phyloP scores from a whole-genome alignment of 495 filamentous ascomycete species.

The Collariella sp. region DNA sequence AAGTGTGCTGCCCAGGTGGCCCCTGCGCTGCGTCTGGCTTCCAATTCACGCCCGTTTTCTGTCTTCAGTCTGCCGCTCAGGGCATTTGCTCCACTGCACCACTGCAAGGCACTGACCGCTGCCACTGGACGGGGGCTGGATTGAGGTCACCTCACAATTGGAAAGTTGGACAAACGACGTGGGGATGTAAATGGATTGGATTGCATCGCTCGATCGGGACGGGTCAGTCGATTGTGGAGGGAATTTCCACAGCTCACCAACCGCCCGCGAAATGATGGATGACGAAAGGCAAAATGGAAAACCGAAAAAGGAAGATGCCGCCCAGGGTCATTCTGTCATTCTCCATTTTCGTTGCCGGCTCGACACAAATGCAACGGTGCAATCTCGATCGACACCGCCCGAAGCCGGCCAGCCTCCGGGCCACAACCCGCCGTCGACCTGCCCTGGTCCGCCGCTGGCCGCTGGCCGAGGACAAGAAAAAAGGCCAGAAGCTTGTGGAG shows the following conservation, averaged over 20 bases:
- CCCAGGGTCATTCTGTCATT: neutral
- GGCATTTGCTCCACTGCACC: conserved; percentile 5
- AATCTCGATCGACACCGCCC: conserved; percentile 16
- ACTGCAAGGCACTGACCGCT: neutral
- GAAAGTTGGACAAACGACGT: too few relatives aligned
- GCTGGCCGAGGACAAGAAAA: neutral
- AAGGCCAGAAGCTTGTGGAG: conserved; percentile 7
- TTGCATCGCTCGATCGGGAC: too few relatives aligned
- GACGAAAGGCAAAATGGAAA: neutral
- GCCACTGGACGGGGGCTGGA: too few relatives aligned
- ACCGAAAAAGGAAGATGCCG: too few relatives aligned
- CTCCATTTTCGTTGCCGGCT: neutral
- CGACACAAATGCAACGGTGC: conserved; percentile 16
- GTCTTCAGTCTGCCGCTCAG: neutral
- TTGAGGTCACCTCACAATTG: too few relatives aligned
- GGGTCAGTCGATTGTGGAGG: too few relatives aligned
- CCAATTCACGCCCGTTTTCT: neutral
- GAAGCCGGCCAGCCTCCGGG: neutral
- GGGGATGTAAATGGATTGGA: too few relatives aligned
- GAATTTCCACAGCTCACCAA: neutral
- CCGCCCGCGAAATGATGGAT: neutral
- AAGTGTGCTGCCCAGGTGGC: neutral
- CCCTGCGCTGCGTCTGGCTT: conserved; percentile 4
- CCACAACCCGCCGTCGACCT: neutral
- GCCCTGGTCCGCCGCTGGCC: too few relatives aligned